Evolutionary conservation across 2,329 filamentous ascomycete genomes (phyloP).

Genomic region (Trichoderma asperellum): DNA sequence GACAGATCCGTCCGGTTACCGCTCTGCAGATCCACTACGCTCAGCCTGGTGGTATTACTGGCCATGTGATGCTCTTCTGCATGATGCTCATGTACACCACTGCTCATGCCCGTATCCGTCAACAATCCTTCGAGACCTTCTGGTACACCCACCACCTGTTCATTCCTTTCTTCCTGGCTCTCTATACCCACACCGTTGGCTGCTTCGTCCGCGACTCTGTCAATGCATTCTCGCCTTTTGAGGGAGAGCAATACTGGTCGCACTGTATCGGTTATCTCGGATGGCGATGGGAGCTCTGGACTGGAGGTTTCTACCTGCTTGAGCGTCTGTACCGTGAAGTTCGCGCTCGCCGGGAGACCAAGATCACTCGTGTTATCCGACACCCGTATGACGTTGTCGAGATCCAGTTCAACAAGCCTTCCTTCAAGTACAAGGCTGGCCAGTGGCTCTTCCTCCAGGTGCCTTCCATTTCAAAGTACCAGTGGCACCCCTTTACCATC

Average conservation of each 20-base stretch:
- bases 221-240: constrained; percentile 79
- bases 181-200: constrained; percentile 94
- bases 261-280: constrained; percentile 95
- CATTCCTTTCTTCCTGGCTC: constrained; percentile 87
- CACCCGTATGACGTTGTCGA: constrained; percentile 98
- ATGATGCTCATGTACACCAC: constrained; percentile 99
- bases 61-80: constrained; percentile 97
- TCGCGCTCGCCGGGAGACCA: constrained; percentile 77
- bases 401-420: constrained; percentile 95
- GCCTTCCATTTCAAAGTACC: constrained; percentile 81
- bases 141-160: constrained; percentile 99
- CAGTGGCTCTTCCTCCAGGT: constrained; percentile 98
- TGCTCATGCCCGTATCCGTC: constrained; percentile 87
- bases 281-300: constrained; percentile 94
- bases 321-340: constrained; percentile 93
- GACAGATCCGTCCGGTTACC: constrained; percentile 76
- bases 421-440: constrained; percentile 96
- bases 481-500: constrained; percentile 99
- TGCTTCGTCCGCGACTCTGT: constrained; percentile 91
- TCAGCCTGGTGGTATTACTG: constrained; percentile 87
- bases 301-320: constrained; percentile 80
- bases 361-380: constrained; percentile 90
- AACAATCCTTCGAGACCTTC: constrained; percentile 97
- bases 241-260: constrained; percentile 78
- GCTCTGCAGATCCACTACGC: constrained; percentile 92